phyloP scores from a whole-genome alignment of 305 asterid species.

The Plantago coronopus region DNA sequence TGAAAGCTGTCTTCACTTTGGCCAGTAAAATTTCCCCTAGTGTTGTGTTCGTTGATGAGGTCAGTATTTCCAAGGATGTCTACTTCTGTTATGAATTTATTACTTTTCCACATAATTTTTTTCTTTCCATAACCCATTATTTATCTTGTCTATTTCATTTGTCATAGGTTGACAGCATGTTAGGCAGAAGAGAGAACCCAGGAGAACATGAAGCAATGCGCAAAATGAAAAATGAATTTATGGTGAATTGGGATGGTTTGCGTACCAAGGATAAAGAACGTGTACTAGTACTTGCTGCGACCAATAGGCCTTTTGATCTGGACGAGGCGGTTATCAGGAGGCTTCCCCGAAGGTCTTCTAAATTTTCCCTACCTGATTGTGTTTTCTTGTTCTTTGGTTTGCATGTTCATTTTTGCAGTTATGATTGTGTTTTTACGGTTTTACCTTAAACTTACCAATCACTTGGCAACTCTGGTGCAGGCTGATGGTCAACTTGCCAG shows the following conservation, averaged over 20 bases:
- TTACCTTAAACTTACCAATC: background rate
- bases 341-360: conserved; percentile 72
- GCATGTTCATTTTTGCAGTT: conserved; percentile 3
- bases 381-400: conserved; percentile 4
- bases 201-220: conserved; percentile 98
- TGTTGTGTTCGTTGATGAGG: conserved; percentile 90
- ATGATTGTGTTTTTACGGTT: background rate
- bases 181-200: conserved; percentile 90
- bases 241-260: conserved; percentile 92
- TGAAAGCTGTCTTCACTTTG: conserved; percentile 81
- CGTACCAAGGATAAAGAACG: conserved; percentile 92
- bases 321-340: conserved; percentile 94
- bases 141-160: conserved; percentile 2
- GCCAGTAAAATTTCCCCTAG: conserved; percentile 97
- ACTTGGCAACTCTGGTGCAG: conserved; percentile 36
- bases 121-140: background rate
- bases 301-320: conserved; percentile 90
- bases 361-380: conserved; percentile 13
- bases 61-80: conserved; percentile 27
- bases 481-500: conserved; percentile 89
- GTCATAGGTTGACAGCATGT: conserved; percentile 77
- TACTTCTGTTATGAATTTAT: background rate
- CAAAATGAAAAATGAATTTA: conserved; percentile 89
- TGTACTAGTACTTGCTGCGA: conserved; percentile 84
- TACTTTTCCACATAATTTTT: conserved; percentile 9